Evolutionary conservation across 345 rosid species (phyloP).

Genomic region (Iberis pinnata): DNA sequence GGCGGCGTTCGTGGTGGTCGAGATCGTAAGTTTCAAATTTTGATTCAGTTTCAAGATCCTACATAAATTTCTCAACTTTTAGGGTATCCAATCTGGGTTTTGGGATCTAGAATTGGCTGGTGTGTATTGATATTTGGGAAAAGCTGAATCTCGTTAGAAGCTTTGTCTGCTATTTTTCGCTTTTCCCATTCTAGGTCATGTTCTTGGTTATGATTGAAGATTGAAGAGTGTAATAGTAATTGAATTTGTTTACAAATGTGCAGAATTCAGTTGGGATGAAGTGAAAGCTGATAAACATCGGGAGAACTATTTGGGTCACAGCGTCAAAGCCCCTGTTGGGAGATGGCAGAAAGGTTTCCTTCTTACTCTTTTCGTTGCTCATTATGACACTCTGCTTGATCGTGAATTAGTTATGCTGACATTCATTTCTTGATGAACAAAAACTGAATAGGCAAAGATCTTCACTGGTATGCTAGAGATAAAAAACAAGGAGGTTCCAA

Average conservation of each 20-base stretch:
- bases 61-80: background rate
- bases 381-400: too few relatives aligned
- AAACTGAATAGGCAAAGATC: slow-evolving; percentile 68
- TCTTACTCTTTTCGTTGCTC: background rate
- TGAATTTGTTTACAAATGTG: slow-evolving; percentile 12
- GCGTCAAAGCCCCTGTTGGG: slow-evolving; percentile 92
- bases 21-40: slow-evolving; percentile 55
- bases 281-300: slow-evolving; percentile 86
- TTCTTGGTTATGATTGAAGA: background rate
- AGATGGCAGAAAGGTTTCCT: slow-evolving; percentile 95
- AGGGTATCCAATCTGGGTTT: slow-evolving; percentile 16
- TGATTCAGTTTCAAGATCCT: slow-evolving; percentile 1
- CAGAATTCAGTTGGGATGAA: slow-evolving; percentile 92
- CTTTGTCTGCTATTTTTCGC: too few relatives aligned
- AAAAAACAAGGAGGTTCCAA: slow-evolving; percentile 41
- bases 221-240: background rate
- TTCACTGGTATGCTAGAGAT: slow-evolving; percentile 82
- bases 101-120: too few relatives aligned
- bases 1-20: slow-evolving; percentile 99
- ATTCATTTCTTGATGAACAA: background rate
- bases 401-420: slow-evolving; percentile 13
- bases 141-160: slow-evolving; percentile 5
- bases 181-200: too few relatives aligned
- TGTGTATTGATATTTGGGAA: slow-evolving; percentile 4
- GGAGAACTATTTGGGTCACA: slow-evolving; percentile 92